A percentile compares a stretch with the other conserved stretches of the same genome.
These are phyloP conservation scores for Talaromyces nanjingensis DNA, from an alignment of 495 filamentous ascomycete genomes.

Conservation along the genomic window DNA sequence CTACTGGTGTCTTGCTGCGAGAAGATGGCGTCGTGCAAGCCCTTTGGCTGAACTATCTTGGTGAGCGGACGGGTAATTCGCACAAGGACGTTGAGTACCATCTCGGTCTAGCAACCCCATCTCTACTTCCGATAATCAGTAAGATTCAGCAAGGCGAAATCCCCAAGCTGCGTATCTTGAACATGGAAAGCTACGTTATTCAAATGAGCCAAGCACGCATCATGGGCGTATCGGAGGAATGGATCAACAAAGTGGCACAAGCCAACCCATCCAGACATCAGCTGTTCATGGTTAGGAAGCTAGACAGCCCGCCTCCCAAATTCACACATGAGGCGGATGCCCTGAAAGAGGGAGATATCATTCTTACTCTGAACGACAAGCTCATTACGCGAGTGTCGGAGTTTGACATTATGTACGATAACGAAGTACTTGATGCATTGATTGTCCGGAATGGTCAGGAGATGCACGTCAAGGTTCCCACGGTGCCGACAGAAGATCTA, in stretches of 20 bases:
- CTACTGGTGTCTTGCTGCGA: slow-evolving; percentile 85
- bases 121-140: slow-evolving; percentile 72
- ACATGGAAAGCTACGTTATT: slow-evolving; percentile 88
- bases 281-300: slow-evolving; percentile 97
- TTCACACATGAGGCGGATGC: slow-evolving; percentile 26
- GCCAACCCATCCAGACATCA: slow-evolving; percentile 90
- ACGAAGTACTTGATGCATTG: slow-evolving; percentile 73
- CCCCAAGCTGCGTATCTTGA: slow-evolving; percentile 81
- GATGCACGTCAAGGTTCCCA: slow-evolving; percentile 70
- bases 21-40: slow-evolving; percentile 91
- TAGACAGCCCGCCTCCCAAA: slow-evolving; percentile 58
- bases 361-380: slow-evolving; percentile 83
- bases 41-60: slow-evolving; percentile 92
- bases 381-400: slow-evolving; percentile 90
- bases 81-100: slow-evolving; percentile 96
- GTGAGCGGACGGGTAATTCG: slow-evolving; percentile 70
- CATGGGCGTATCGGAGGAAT: slow-evolving; percentile 94
- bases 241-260: slow-evolving; percentile 81
- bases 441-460: slow-evolving; percentile 83
- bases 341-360: slow-evolving; percentile 85
- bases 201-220: slow-evolving; percentile 97
- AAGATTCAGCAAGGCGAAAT: slow-evolving; percentile 73
- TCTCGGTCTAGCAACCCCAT: slow-evolving; percentile 84
- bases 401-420: slow-evolving; percentile 92
- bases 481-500: slow-evolving; percentile 80